A percentile compares a stretch with the other conserved stretches of the same genome.
Evolutionary conservation across 257 asterid species (phyloP).

Genomic region (Rubia yunnanensis): DNA sequence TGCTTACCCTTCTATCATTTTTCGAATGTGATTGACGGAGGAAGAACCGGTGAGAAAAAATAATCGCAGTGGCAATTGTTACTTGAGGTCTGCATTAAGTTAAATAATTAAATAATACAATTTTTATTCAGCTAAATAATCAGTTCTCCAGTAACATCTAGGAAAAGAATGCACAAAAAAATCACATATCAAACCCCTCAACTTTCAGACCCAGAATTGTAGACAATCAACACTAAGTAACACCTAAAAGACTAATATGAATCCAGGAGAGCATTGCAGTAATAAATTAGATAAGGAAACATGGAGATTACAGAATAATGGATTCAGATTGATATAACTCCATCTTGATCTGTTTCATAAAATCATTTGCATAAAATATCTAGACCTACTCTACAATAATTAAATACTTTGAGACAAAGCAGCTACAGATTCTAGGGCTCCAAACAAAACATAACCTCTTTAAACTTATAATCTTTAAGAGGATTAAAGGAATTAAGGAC

Average conservation of each 20-base stretch:
- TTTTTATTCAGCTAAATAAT: slow-evolving; percentile 6
- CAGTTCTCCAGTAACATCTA: not conserved
- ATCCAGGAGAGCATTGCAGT: not conserved
- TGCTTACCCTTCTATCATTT: slow-evolving; percentile 83
- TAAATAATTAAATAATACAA: slow-evolving; percentile 20
- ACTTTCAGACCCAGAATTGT: not conserved
- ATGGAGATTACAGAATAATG: not conserved
- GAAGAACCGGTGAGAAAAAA: slow-evolving; percentile 95
- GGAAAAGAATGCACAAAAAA: not conserved
- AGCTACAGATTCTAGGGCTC: not conserved
- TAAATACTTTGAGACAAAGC: not conserved
- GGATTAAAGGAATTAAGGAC: not conserved
- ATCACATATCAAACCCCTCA: not conserved
- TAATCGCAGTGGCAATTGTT: slow-evolving; percentile 90
- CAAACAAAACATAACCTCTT: not conserved
- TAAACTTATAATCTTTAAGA: no score
- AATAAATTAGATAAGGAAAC: not conserved
- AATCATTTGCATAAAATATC: not conserved
- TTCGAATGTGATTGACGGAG: slow-evolving; percentile 78
- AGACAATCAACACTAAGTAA: not conserved
- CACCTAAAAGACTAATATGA: not conserved
- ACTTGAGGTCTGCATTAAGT: slow-evolving; percentile 87
- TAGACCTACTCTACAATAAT: not conserved
- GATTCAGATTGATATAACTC: not conserved
- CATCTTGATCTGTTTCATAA: not conserved